Evolutionary conservation across 306 rosid species (phyloP).

Genomic region (Arachis stenosperma): DNA sequence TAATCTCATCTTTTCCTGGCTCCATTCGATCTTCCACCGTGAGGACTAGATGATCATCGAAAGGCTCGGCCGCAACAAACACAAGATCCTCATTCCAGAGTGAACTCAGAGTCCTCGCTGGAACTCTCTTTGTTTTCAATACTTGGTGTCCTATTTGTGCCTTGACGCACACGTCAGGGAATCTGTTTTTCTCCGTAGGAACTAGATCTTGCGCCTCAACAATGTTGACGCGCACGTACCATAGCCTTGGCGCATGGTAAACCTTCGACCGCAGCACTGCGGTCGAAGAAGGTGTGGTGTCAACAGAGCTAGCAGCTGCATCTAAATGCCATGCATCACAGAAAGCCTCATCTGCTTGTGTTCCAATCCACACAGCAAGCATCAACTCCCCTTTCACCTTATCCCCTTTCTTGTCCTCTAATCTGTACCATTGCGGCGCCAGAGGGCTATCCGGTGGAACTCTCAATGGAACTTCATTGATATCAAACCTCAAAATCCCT

Average conservation of each 20-base stretch:
- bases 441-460: conserved; percentile 91
- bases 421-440: conserved; percentile 91
- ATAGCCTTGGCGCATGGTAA: conserved; percentile 70
- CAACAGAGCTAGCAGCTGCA: conserved; percentile 59
- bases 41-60: conserved; percentile 51
- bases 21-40: conserved; percentile 51
- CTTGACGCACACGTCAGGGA: conserved; percentile 53
- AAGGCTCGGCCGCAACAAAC: conserved; percentile 62
- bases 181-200: conserved; percentile 51
- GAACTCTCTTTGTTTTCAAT: conserved; percentile 54
- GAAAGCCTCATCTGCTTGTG: conserved; percentile 91
- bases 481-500: conserved; percentile 76
- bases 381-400: conserved; percentile 82
- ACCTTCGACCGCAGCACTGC: conserved; percentile 61
- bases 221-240: conserved; percentile 75
- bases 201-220: conserved; percentile 60
- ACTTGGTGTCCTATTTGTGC: conserved; percentile 55
- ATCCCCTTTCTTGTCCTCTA: conserved; percentile 74
- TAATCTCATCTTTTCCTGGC: conserved; percentile 56
- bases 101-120: conserved; percentile 45
- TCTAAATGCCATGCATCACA: conserved; percentile 93
- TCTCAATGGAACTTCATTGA: conserved; percentile 76
- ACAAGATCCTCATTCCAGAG: conserved; percentile 56
- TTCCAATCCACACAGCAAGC: conserved; percentile 96
- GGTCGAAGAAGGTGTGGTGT: conserved; percentile 52